A percentile compares a stretch with the other conserved stretches of the same genome.
Evolutionary conservation across 108 stramenopile species (phyloP).

Genomic region (Nannochloropsis gaditana): DNA sequence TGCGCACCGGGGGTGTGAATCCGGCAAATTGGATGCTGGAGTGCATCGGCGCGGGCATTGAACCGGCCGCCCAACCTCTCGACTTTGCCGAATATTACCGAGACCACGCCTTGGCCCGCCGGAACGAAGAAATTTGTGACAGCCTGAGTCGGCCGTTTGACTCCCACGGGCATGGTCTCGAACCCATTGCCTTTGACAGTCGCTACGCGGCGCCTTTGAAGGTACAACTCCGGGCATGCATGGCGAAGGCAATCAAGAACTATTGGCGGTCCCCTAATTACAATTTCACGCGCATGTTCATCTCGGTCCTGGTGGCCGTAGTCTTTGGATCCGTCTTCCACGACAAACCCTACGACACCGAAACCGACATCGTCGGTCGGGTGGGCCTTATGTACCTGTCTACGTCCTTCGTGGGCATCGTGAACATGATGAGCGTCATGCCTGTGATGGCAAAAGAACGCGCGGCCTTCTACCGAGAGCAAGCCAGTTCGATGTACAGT

Average conservation of each 20-base stretch:
- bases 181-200: constrained; percentile 18
- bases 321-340: constrained; percentile 50
- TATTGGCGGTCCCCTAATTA: constrained; percentile 59
- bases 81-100: constrained; percentile 27
- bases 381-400: constrained; percentile 53
- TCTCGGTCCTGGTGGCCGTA: constrained; percentile 42
- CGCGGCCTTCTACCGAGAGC: constrained; percentile 52
- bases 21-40: constrained; percentile 79
- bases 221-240: constrained; percentile 31
- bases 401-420: constrained; percentile 42
- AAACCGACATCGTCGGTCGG: constrained; percentile 28
- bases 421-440: constrained; percentile 41
- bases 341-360: constrained; percentile 35
- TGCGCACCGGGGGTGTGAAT: constrained; percentile 56
- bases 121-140: constrained; percentile 21
- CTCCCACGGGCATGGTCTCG: neutral
- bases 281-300: constrained; percentile 47
- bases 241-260: constrained; percentile 31
- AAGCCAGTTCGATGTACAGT: constrained; percentile 47
- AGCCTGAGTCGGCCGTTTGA: constrained; percentile 12
- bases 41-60: constrained; percentile 57
- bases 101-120: neutral
- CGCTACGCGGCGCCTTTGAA: constrained; percentile 29
- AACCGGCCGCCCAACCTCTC: neutral
- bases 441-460: constrained; percentile 45